phyloP scores from a whole-genome alignment of 768 basidiomycete genomes.

The Xanthoconium stramineum region DNA sequence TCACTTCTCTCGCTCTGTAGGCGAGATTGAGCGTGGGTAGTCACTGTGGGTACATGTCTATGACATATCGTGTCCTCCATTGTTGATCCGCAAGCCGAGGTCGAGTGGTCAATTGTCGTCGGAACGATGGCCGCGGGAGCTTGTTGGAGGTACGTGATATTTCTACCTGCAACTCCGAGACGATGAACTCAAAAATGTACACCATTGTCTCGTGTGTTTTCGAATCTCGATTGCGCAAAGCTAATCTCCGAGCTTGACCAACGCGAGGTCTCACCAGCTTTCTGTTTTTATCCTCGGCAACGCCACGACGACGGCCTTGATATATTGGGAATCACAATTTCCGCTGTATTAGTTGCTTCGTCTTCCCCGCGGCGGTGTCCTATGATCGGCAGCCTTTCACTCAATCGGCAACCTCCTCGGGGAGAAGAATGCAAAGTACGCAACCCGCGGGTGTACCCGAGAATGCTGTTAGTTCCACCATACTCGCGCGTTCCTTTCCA shows the following conservation, averaged over 20 bases:
- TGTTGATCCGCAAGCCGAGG: slow-evolving; percentile 31
- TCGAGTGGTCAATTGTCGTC: slow-evolving; percentile 78
- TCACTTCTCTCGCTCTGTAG: slow-evolving; percentile 62
- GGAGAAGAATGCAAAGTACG: neutral
- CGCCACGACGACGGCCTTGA: too few relatives aligned
- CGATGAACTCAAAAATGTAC: too few relatives aligned
- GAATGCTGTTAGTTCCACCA: too few relatives aligned
- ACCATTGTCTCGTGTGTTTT: slow-evolving; percentile 12
- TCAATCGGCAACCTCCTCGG: slow-evolving; percentile 4
- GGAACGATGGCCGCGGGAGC: slow-evolving; percentile 99
- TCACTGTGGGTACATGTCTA: slow-evolving; percentile 50
- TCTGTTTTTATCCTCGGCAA: too few relatives aligned
- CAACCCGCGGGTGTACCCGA: too few relatives aligned
- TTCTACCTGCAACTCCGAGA: too few relatives aligned
- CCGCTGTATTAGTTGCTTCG: neutral
- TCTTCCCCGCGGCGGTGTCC: neutral
- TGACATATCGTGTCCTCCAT: neutral
- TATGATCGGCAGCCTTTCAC: neutral
- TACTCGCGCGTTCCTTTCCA: too few relatives aligned
- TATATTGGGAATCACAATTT: neutral
- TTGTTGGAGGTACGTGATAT: slow-evolving; percentile 47
- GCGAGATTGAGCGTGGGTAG: slow-evolving; percentile 80
- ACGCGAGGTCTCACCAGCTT: too few relatives aligned
- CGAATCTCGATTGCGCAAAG: too few relatives aligned
- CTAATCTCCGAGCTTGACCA: too few relatives aligned